Evolutionary conservation across 257 asterid species (phyloP), one percentile per base, ranked within the genome.

Genomic region (Solanum habrochaites): DNA sequence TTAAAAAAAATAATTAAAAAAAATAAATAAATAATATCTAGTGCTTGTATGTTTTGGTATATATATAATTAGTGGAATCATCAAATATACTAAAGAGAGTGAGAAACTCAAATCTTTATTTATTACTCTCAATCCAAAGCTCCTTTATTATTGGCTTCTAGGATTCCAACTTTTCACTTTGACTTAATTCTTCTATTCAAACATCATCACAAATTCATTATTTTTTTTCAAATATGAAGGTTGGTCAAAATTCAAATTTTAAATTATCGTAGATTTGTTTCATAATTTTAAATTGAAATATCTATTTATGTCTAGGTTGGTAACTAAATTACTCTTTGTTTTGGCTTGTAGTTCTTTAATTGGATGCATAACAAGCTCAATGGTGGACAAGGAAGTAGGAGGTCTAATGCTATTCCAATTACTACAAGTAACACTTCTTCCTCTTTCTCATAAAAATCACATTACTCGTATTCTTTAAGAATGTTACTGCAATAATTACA

Each of bases 131-230:
- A 47, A 89, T 86, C 94, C 90, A 92, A 88, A 89, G 88, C 92
- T 91, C 87, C 90, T 88, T 82, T 90, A 92, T 92, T 91, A 89
- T 92, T 95, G 97, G 94, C 92, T 92, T 89, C 92, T 90, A 90
- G 90, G 91, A 90, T 39, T 27, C 11, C 69, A n/a, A 11, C 72
- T 62, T 62, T 29, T 82, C 70, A 56, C 42, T 39, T 71, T 82
- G 85, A 29, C 45, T 37, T 52, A 16, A 52, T 52, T 82, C 27
- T 56, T 29, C 37, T 18, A 71, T 3, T 58, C 27, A 58, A 58
- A 58, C n/a, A 52, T 58, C 67, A 58, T 58, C 58, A 77, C 37
- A 56, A 42, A 43, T 25, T 2, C 71, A 37, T 15, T 58, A 71
- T 70, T 77, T 77, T 84, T 78, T 70, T 77, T 77, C 78, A 60